Evolutionary conservation across 306 rosid species (phyloP).

Genomic region (Clitoria ternatea): DNA sequence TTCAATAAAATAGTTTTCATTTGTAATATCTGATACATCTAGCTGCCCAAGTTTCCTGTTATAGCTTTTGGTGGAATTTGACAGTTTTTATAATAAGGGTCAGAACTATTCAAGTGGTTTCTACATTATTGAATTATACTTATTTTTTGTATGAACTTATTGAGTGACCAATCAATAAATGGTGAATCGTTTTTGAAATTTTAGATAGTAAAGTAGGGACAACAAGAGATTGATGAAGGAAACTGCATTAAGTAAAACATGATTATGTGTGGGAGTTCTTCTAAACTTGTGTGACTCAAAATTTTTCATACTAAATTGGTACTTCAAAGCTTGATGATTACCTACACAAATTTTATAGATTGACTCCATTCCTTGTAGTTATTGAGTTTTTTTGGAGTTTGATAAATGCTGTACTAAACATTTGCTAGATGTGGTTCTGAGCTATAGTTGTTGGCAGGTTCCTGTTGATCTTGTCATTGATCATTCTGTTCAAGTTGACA

Average conservation of each 20-base stretch:
- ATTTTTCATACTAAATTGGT: neutral
- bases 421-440: conserved; percentile 16
- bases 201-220: neutral
- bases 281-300: neutral
- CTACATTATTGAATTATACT: neutral
- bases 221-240: neutral
- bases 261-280: neutral
- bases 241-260: neutral
- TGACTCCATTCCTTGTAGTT: neutral
- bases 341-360: neutral
- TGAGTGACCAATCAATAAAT: neutral
- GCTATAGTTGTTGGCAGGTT: conserved; percentile 43
- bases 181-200: neutral
- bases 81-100: neutral
- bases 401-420: neutral
- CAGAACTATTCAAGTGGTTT: neutral
- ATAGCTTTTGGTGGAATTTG: conserved; percentile 5
- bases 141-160: neutral
- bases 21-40: neutral
- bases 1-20: too few relatives aligned
- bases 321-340: neutral
- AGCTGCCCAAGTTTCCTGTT: neutral
- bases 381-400: neutral
- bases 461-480: conserved; percentile 95
- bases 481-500: conserved; percentile 96